These are phyloP conservation scores for Vicia sativa DNA, from an alignment of 306 rosid genomes.

Conservation along the genomic window DNA sequence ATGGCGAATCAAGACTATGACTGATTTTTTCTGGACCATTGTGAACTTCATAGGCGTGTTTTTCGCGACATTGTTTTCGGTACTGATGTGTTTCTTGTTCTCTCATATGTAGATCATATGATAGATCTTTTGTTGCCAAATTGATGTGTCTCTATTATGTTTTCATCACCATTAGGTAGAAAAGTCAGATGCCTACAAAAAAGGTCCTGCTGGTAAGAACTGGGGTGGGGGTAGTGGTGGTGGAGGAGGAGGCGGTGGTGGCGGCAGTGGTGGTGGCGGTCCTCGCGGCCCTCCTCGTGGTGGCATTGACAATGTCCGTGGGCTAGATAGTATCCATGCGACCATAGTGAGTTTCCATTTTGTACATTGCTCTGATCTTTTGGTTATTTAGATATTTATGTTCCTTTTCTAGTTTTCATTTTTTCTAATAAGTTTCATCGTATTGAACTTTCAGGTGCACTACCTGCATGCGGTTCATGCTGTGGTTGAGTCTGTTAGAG, in stretches of 20 bases:
- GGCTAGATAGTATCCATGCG: conserved; percentile 68
- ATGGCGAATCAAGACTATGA: conserved; percentile 80
- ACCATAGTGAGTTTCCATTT: conserved; percentile 75
- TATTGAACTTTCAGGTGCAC: conserved; percentile 61
- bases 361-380: neutral
- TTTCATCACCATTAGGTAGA: conserved; percentile 60
- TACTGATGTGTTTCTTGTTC: conserved; percentile 31
- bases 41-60: conserved; percentile 73
- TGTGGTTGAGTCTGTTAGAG: conserved; percentile 62
- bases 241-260: conserved; percentile 68
- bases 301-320: conserved; percentile 89
- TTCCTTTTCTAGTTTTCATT: neutral
- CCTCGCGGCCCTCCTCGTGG: conserved; percentile 88
- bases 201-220: conserved; percentile 79
- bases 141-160: conserved; percentile 18
- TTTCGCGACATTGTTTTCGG: conserved; percentile 93
- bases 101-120: neutral
- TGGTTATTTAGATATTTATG: neutral
- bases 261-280: conserved; percentile 85
- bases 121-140: conserved; percentile 2
- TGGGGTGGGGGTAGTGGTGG: conserved; percentile 72
- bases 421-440: conserved; percentile 7
- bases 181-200: conserved; percentile 86
- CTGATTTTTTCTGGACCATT: conserved; percentile 86
- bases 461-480: conserved; percentile 98